phyloP scores from a whole-genome alignment of 805 yeast genomes.

The Hanseniaspora nectarophila region DNA sequence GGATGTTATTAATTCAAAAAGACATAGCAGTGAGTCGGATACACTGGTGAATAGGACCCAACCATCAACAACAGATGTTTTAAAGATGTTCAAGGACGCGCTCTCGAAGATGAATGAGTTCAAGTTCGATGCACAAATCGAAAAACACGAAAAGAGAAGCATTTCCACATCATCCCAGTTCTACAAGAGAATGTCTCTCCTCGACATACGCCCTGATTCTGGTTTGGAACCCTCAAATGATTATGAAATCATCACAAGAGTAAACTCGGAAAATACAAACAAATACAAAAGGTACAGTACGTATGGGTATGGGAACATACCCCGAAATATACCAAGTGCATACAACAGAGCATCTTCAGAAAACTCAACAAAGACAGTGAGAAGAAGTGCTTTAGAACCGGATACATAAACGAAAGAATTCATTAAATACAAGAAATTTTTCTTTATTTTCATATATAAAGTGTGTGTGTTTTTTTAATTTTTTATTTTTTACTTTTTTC shows the following conservation, averaged over 20 bases:
- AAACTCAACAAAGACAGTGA: constrained; percentile 2
- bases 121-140: neutral
- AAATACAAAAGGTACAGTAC: constrained; percentile 11
- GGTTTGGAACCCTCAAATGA: neutral
- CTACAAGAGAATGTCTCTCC: constrained; percentile 6
- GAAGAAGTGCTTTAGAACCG: neutral
- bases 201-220: neutral
- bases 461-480: constrained; percentile 13
- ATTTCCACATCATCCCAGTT: neutral
- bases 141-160: constrained; percentile 1
- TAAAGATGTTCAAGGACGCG: constrained; percentile 10
- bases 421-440: constrained; percentile 11
- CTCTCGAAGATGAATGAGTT: constrained; percentile 8
- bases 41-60: neutral
- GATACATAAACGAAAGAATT: neutral
- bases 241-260: neutral
- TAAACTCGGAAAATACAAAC: constrained; percentile 4
- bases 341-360: neutral
- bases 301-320: neutral
- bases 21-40: neutral
- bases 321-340: neutral
- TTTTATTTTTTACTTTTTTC: neutral
- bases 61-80: neutral
- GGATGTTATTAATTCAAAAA: neutral
- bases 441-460: neutral